Evolutionary conservation across 1,139 yeast species (phyloP).

Genomic region (Debaryomyces sp.): DNA sequence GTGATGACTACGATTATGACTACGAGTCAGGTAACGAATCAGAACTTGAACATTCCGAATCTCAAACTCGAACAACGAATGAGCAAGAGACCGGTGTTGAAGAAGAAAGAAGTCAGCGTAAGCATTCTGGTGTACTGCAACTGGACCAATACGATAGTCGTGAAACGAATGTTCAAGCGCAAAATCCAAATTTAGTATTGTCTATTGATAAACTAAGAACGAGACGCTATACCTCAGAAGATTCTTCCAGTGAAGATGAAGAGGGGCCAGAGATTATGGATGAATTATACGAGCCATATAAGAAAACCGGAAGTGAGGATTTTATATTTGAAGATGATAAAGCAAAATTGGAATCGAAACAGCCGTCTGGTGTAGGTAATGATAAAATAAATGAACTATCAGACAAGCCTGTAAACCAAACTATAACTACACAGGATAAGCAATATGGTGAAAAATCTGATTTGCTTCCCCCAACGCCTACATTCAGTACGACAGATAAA

Average conservation of each 20-base stretch:
- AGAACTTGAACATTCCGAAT: conserved; percentile 1
- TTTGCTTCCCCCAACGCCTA: conserved; percentile 38
- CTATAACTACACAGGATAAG: not conserved
- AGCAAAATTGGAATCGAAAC: not conserved
- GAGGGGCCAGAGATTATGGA: conserved; percentile 6
- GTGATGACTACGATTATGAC: conserved; percentile 39
- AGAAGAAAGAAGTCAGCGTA: conserved; percentile 10
- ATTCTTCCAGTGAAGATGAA: conserved; percentile 19
- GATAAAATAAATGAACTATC: not conserved
- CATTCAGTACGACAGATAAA: conserved; percentile 16
- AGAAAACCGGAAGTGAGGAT: not conserved
- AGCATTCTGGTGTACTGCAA: conserved; percentile 8
- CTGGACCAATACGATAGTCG: conserved; percentile 7
- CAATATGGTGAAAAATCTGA: conserved; percentile 2
- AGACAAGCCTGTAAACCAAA: not conserved
- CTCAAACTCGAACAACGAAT: not conserved
- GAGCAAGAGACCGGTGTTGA: conserved; percentile 8
- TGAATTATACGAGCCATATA: not conserved
- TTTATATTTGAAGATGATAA: not conserved
- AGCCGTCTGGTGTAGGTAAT: not conserved
- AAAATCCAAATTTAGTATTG: conserved; percentile 28
- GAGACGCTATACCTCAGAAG: conserved; percentile 15
- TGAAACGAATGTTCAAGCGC: not conserved
- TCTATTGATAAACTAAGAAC: conserved; percentile 35
- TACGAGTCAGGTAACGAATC: conserved; percentile 13